Conservation (phyloP, 768 basidiomycete species). For the Collybia mongolica region DNA sequence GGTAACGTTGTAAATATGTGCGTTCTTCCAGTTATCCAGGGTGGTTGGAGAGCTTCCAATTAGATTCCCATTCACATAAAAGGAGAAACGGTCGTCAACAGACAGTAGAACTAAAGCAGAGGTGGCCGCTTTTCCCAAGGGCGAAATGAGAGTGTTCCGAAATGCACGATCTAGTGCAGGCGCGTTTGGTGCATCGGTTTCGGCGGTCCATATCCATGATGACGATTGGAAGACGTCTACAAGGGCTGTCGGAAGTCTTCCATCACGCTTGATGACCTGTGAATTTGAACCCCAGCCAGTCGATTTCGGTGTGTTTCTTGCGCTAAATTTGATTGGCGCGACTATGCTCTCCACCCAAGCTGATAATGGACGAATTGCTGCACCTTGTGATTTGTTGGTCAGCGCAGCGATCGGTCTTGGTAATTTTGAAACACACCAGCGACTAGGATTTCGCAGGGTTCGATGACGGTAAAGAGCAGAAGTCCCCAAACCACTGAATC, state of each 20-base stretch:
- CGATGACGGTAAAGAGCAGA: too few relatives aligned
- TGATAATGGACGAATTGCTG: too few relatives aligned
- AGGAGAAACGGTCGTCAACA: too few relatives aligned
- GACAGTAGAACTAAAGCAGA: not conserved
- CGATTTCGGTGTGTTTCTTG: too few relatives aligned
- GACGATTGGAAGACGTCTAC: conserved; percentile 16
- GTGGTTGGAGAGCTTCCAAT: conserved; percentile 20
- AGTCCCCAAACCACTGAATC: too few relatives aligned
- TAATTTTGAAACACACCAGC: too few relatives aligned
- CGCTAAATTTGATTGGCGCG: too few relatives aligned
- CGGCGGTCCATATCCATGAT: conserved; percentile 28
- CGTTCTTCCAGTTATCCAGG: conserved; percentile 22
- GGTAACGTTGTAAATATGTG: conserved; percentile 19
- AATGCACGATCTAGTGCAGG: conserved; percentile 22
- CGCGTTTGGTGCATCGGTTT: conserved; percentile 14
- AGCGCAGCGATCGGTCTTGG: too few relatives aligned
- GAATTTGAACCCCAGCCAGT: not conserved
- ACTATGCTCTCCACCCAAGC: too few relatives aligned
- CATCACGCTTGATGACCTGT: conserved; percentile 6
- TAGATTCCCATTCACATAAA: conserved; percentile 17
- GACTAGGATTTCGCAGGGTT: too few relatives aligned
- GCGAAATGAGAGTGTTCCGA: conserved; percentile 14
- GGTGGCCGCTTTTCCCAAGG: not conserved
- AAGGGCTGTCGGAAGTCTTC: conserved; percentile 10
- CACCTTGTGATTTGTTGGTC: too few relatives aligned